These are phyloP conservation scores for Scenedesmus sp. DNA, from an alignment of 163 green algal genomes.

Conservation along the genomic window DNA sequence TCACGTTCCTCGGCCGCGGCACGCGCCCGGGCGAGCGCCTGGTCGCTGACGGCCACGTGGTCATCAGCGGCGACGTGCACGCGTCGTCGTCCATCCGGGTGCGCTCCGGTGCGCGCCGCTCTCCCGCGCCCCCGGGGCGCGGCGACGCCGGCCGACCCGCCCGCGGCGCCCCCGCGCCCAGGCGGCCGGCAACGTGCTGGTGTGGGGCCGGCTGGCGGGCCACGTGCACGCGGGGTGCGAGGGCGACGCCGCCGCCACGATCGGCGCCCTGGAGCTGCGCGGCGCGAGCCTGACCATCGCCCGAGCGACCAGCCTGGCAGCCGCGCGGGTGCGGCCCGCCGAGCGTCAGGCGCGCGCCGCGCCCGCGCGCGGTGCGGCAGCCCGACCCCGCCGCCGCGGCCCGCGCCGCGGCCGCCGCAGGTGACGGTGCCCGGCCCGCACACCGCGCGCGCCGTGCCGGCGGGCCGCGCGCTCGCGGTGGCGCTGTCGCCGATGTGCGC, in stretches of 20 bases:
- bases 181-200: conserved; percentile 35
- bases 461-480: neutral
- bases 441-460: neutral
- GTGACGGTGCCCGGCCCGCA: conserved; percentile 39
- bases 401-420: too few species aligned
- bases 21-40: neutral
- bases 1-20: too few species aligned
- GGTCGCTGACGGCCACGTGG: conserved; percentile 15
- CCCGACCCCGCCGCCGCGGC: too few species aligned
- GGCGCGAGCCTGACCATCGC: conserved; percentile 33
- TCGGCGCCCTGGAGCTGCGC: conserved; percentile 35
- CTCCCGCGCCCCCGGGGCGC: too few species aligned
- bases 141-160: too few species aligned
- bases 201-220: conserved; percentile 30
- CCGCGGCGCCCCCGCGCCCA: too few species aligned
- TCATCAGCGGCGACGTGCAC: conserved; percentile 24
- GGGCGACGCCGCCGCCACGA: conserved; percentile 1
- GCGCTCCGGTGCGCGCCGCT: too few species aligned
- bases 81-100: too few species aligned
- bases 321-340: conserved; percentile 22
- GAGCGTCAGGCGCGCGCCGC: neutral
- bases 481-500: conserved; percentile 24
- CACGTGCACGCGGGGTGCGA: conserved; percentile 30
- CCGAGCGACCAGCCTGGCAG: conserved; percentile 10
- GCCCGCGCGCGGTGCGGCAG: too few species aligned